phyloP scores from a whole-genome alignment of 2,329 filamentous ascomycete species.

The Aureobasidium pullulans region DNA sequence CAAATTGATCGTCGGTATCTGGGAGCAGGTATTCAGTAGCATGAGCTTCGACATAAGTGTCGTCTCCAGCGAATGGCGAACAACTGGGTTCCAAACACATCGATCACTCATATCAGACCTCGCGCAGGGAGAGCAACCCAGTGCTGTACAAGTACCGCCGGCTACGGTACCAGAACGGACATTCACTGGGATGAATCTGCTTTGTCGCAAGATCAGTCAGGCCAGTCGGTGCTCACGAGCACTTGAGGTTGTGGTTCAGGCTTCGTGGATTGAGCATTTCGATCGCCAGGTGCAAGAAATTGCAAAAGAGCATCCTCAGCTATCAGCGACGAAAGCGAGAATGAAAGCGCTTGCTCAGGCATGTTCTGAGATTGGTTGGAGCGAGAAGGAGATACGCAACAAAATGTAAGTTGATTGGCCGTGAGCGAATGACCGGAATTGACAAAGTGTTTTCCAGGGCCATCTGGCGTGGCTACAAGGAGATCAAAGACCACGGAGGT shows the following conservation, averaged over 20 bases:
- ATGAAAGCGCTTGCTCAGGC: conserved; percentile 48
- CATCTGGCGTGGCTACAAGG: conserved; percentile 53
- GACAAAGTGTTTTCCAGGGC: conserved; percentile 20
- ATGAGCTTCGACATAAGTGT: conserved; percentile 34
- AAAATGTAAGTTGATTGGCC: conserved; percentile 23
- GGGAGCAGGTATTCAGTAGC: conserved; percentile 42
- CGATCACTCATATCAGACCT: conserved; percentile 19
- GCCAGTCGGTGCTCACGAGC: conserved; percentile 49
- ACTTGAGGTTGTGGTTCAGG: conserved; percentile 52
- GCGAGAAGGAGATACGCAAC: conserved; percentile 52
- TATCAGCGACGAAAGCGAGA: conserved; percentile 42
- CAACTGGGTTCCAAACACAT: conserved; percentile 21
- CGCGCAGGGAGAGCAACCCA: conserved; percentile 12
- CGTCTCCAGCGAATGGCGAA: conserved; percentile 28
- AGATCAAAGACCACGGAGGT: conserved; percentile 50
- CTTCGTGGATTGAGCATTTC: conserved; percentile 50
- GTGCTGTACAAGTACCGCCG: conserved; percentile 8
- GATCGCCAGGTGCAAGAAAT: conserved; percentile 43
- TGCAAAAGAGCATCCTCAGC: conserved; percentile 31
- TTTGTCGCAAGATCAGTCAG: conserved; percentile 39
- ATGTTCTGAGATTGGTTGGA: conserved; percentile 48
- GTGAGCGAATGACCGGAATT: neutral
- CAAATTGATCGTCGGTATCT: conserved; percentile 44
- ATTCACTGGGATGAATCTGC: conserved; percentile 37
- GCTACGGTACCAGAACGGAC: conserved; percentile 16